These are phyloP conservation scores for Barnettozyma hawaiiensis DNA, from an alignment of 1,139 yeast genomes.

Conservation along the genomic window DNA sequence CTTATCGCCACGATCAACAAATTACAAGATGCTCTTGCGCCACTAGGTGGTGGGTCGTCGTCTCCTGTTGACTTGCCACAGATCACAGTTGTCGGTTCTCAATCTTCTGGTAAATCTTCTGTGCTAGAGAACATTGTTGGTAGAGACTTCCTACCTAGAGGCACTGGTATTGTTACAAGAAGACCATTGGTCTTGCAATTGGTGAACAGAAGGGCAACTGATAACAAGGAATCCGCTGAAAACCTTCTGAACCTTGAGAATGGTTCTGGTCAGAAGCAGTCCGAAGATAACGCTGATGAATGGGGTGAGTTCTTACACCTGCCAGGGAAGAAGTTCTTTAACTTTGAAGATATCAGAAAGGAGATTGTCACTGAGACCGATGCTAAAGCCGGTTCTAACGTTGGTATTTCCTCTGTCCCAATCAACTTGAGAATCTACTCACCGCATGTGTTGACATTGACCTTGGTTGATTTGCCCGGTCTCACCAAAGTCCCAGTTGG, in stretches of 20 bases:
- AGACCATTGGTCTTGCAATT: constrained; percentile 83
- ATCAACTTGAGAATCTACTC: constrained; percentile 92
- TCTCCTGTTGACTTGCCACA: constrained; percentile 92
- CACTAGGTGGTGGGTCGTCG: constrained; percentile 80
- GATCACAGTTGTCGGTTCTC: constrained; percentile 95
- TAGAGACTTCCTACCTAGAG: constrained; percentile 90
- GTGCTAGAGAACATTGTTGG: constrained; percentile 94
- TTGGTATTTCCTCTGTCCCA: constrained; percentile 89
- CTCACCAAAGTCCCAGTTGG: constrained; percentile 99
- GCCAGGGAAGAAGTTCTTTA: constrained; percentile 82
- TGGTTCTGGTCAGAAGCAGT: constrained; percentile 24
- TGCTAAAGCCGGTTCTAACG: constrained; percentile 85
- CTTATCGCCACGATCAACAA: constrained; percentile 89
- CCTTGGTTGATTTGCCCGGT: constrained; percentile 96
- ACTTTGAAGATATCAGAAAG: constrained; percentile 84
- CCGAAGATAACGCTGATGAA: constrained; percentile 82
- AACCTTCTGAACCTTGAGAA: constrained; percentile 35
- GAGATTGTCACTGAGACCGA: constrained; percentile 95
- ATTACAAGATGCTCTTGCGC: constrained; percentile 90
- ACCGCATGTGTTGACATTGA: constrained; percentile 91
- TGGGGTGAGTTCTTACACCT: constrained; percentile 98
- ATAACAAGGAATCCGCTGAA: constrained; percentile 23
- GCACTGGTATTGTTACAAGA: constrained; percentile 93
- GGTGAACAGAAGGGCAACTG: constrained; percentile 56
- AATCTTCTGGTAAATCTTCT: constrained; percentile 90